phyloP scores from a whole-genome alignment of 805 yeast species.

The Lipomyces sp. region DNA sequence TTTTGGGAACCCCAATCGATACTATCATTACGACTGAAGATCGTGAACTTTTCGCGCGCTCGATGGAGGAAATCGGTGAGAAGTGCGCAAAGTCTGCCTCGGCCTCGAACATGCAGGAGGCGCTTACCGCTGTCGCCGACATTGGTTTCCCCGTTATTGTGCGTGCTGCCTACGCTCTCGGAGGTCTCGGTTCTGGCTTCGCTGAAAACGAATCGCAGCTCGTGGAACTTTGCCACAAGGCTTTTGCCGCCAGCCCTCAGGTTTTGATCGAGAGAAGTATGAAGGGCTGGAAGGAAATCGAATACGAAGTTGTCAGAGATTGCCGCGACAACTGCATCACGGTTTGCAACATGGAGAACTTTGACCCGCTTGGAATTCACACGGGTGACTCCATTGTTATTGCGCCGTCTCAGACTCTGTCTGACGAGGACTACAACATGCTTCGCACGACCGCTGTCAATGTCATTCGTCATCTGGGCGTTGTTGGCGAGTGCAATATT shows the following conservation, averaged over 20 bases:
- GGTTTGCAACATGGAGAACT: conserved; percentile 98
- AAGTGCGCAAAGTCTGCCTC: conserved; percentile 94
- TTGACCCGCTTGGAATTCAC: conserved; percentile 97
- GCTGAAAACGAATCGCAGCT: conserved; percentile 85
- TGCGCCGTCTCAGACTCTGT: conserved; percentile 96
- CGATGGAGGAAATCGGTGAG: conserved; percentile 93
- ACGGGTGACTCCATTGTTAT: conserved; percentile 99
- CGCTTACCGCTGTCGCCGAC: conserved; percentile 74
- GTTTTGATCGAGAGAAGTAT: conserved; percentile 91
- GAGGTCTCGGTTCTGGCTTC: conserved; percentile 98
- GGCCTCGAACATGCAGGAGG: conserved; percentile 75
- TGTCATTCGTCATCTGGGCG: conserved; percentile 95
- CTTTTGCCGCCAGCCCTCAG: conserved; percentile 95
- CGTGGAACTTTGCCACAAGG: conserved; percentile 78
- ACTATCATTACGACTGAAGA: conserved; percentile 97
- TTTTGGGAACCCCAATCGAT: conserved; percentile 93
- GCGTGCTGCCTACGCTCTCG: conserved; percentile 95
- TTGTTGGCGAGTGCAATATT: conserved; percentile 98
- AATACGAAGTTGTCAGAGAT: conserved; percentile 98
- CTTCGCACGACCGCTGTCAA: conserved; percentile 96
- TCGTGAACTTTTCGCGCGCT: conserved; percentile 89
- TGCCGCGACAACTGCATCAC: conserved; percentile 96
- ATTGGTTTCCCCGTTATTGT: conserved; percentile 95
- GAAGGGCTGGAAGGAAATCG: conserved; percentile 99
- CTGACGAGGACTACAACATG: conserved; percentile 97